These are phyloP conservation scores for Microbotryomycetes sp. DNA, from an alignment of 1,284 basidiomycete species.

Conservation along the genomic window DNA sequence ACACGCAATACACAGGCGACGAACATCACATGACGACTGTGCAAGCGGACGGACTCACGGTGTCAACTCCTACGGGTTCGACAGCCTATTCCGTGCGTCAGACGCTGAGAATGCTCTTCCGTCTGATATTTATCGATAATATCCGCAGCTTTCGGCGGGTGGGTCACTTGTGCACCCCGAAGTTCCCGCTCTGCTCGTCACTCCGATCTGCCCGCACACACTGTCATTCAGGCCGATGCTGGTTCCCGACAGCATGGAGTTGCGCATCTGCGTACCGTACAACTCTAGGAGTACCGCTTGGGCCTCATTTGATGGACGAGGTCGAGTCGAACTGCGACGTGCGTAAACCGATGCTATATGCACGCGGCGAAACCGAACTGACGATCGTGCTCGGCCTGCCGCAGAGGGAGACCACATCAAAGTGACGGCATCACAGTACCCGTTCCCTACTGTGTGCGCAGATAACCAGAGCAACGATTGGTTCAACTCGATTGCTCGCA, in stretches of 20 bases:
- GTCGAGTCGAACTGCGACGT: conserved; percentile 91
- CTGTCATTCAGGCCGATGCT: conserved; percentile 98
- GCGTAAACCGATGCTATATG: conserved; percentile 40
- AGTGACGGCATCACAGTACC: conserved; percentile 93
- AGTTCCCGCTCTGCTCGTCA: conserved; percentile 92
- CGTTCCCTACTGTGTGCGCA: conserved; percentile 96
- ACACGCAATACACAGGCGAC: conserved; percentile 60
- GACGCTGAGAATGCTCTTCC: not conserved
- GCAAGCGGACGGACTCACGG: conserved; percentile 92
- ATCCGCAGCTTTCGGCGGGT: conserved; percentile 87
- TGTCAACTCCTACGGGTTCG: conserved; percentile 94
- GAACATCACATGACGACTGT: conserved; percentile 99
- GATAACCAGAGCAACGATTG: conserved; percentile 97
- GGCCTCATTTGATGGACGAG: conserved; percentile 97
- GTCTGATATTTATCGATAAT: not conserved
- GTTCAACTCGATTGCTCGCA: conserved; percentile 95
- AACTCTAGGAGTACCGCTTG: conserved; percentile 97
- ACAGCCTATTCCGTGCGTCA: conserved; percentile 86
- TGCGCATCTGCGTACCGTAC: conserved; percentile 96
- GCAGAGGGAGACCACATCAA: conserved; percentile 99
- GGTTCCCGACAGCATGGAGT: conserved; percentile 95
- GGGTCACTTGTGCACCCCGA: conserved; percentile 97
- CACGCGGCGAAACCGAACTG: not conserved
- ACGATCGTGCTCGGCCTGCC: not conserved
- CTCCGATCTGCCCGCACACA: conserved; percentile 97